A percentile compares a stretch with the other conserved stretches of the same genome.
phyloP scores from a whole-genome alignment of 75 land plant genomes.

The Pseudotsuga menziesii region DNA sequence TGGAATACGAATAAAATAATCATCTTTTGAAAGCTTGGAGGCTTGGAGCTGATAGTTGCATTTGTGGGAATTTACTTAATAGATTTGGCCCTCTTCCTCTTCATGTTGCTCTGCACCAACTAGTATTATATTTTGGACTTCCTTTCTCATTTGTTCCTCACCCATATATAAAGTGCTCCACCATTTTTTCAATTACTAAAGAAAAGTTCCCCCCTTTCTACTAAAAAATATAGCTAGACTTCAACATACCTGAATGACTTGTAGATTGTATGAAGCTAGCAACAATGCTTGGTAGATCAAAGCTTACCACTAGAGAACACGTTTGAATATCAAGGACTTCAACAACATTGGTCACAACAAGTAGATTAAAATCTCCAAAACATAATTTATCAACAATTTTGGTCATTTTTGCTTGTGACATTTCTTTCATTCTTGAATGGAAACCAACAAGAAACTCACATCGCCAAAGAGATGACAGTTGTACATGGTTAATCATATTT shows the following conservation, averaged over 20 bases:
- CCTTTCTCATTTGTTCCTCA: constrained; percentile 62
- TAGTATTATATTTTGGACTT: constrained; percentile 39
- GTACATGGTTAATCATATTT: constrained; percentile 38
- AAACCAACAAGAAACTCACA: constrained; percentile 64
- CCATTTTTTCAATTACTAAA: constrained; percentile 36
- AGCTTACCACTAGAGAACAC: constrained; percentile 85
- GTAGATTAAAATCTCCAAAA: constrained; percentile 75
- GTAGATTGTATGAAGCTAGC: constrained; percentile 93
- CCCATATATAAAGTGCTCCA: constrained; percentile 41
- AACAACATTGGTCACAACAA: constrained; percentile 94
- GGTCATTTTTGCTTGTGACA: constrained; percentile 48
- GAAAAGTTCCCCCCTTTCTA: constrained; percentile 74
- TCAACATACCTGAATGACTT: constrained; percentile 88
- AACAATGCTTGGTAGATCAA: constrained; percentile 89
- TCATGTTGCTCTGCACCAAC: constrained; percentile 22
- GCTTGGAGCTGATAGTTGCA: constrained; percentile 63
- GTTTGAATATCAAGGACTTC: constrained; percentile 98
- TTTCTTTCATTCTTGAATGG: constrained; percentile 40
- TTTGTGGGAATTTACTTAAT: constrained; percentile 73
- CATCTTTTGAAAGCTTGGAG: constrained; percentile 72
- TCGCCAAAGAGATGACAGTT: constrained; percentile 44
- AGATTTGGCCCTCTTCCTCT: constrained; percentile 37
- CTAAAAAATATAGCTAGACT: constrained; percentile 73
- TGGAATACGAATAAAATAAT: constrained; percentile 66
- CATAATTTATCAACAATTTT: constrained; percentile 56